Percentiles rank a stretch among this genome's conserved stretches.
These are phyloP conservation scores for Citrus unshiu DNA, from an alignment of 345 rosid genomes.

Conservation along the genomic window DNA sequence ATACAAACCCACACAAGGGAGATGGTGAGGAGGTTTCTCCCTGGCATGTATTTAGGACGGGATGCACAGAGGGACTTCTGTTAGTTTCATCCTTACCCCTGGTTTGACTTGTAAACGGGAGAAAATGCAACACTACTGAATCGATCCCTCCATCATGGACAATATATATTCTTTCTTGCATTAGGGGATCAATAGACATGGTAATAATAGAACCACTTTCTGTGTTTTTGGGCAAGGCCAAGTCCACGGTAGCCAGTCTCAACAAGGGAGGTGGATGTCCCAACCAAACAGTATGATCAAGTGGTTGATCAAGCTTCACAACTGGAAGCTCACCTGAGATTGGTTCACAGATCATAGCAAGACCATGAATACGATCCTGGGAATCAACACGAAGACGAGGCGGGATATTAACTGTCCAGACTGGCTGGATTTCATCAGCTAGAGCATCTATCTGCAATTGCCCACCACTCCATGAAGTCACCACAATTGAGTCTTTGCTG, in stretches of 20 bases:
- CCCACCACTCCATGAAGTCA: constrained; percentile 97
- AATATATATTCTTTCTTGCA: constrained; percentile 77
- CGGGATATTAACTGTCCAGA: constrained; percentile 70
- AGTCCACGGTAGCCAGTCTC: constrained; percentile 87
- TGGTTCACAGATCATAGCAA: constrained; percentile 96
- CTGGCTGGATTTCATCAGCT: constrained; percentile 97
- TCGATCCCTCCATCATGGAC: constrained; percentile 85
- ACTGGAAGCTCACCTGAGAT: constrained; percentile 38
- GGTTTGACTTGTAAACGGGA: constrained; percentile 81
- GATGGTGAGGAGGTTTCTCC: constrained; percentile 51
- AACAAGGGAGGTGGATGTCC: constrained; percentile 88
- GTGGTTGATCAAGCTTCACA: constrained; percentile 52
- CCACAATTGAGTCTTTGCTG: constrained; percentile 88
- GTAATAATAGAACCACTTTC: constrained; percentile 45
- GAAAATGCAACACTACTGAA: constrained; percentile 84
- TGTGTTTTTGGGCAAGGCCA: constrained; percentile 65
- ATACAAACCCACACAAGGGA: constrained; percentile 60
- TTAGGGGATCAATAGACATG: constrained; percentile 66
- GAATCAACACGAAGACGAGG: constrained; percentile 72
- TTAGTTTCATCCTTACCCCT: constrained; percentile 66
- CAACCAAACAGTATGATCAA: constrained; percentile 71
- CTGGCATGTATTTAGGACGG: constrained; percentile 81
- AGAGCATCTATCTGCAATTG: constrained; percentile 90
- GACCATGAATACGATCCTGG: constrained; percentile 49
- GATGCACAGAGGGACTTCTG: constrained; percentile 79